phyloP scores from a whole-genome alignment of 2,329 filamentous ascomycete genomes.

The Nigrospora sphaerica region DNA sequence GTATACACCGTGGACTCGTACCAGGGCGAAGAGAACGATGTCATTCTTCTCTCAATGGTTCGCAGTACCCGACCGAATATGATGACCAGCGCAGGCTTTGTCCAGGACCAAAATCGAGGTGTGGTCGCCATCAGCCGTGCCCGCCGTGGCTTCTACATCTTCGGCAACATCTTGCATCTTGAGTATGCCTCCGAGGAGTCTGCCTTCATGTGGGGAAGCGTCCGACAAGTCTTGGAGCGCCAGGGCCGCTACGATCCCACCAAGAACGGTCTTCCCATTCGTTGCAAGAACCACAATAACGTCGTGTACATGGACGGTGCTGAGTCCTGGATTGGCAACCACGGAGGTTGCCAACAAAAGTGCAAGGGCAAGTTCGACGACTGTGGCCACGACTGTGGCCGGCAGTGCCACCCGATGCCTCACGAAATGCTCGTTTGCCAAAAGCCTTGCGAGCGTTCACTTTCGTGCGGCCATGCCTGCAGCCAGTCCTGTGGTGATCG shows the following conservation, averaged over 20 bases:
- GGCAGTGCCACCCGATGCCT: slow-evolving; percentile 20
- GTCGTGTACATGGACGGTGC: slow-evolving; percentile 44
- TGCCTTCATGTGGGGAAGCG: slow-evolving; percentile 28
- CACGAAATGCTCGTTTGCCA: slow-evolving; percentile 18
- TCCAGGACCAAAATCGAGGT: slow-evolving; percentile 53
- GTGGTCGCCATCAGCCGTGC: slow-evolving; percentile 62
- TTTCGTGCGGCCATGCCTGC: slow-evolving; percentile 19
- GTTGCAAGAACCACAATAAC: slow-evolving; percentile 52
- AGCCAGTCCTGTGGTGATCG: slow-evolving; percentile 16
- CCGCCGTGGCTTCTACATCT: slow-evolving; percentile 73
- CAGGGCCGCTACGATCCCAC: slow-evolving; percentile 21
- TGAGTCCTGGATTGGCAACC: slow-evolving; percentile 38
- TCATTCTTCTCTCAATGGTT: slow-evolving; percentile 75
- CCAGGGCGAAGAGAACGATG: slow-evolving; percentile 84
- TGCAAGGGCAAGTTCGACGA: slow-evolving; percentile 12
- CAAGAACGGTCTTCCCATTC: slow-evolving; percentile 48
- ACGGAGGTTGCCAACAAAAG: slow-evolving; percentile 17
- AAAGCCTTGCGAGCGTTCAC: slow-evolving; percentile 14
- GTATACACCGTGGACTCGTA: slow-evolving; percentile 83
- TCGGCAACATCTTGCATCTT: slow-evolving; percentile 62
- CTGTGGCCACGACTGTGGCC: slow-evolving; percentile 21
- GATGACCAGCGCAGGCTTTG: slow-evolving; percentile 57
- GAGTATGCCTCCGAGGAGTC: slow-evolving; percentile 36
- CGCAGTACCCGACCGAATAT: slow-evolving; percentile 52
- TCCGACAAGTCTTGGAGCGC: slow-evolving; percentile 31